Conservation (phyloP, 2,329 filamentous ascomycete species). For the Cytospora piceae region DNA sequence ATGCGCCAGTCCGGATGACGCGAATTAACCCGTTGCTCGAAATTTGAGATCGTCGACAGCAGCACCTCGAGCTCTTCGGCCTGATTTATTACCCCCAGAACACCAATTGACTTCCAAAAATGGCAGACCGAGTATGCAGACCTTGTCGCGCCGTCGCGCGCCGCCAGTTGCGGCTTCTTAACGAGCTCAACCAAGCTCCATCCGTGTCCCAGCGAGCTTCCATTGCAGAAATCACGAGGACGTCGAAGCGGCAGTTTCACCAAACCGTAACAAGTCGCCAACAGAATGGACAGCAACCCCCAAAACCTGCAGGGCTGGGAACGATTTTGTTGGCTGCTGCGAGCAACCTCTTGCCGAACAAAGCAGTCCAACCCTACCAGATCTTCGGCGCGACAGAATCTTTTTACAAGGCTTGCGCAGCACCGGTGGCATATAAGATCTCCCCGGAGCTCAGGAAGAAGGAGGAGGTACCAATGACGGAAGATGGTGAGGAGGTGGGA, state of each 20-base stretch:
- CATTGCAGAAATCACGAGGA: slow-evolving; percentile 20
- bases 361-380: slow-evolving; percentile 60
- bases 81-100: neutral
- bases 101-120: slow-evolving; percentile 30
- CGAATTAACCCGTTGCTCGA: slow-evolving; percentile 11
- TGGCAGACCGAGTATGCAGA: slow-evolving; percentile 53
- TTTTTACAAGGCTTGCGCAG: slow-evolving; percentile 75
- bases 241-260: slow-evolving; percentile 27
- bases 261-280: slow-evolving; percentile 23
- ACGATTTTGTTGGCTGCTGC: slow-evolving; percentile 20
- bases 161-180: slow-evolving; percentile 40
- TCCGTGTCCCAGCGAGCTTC: slow-evolving; percentile 13
- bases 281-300: slow-evolving; percentile 13
- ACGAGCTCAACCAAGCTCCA: slow-evolving; percentile 16
- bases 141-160: slow-evolving; percentile 33
- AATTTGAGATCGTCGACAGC: slow-evolving; percentile 1
- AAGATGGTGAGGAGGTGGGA: slow-evolving; percentile 82
- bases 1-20: slow-evolving; percentile 38
- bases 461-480: slow-evolving; percentile 69
- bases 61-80: neutral
- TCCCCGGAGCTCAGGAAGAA: slow-evolving; percentile 68
- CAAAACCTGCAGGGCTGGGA: slow-evolving; percentile 17
- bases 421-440: slow-evolving; percentile 76
- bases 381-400: slow-evolving; percentile 79
- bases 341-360: slow-evolving; percentile 28